phyloP scores from a whole-genome alignment of 257 asterid genomes.

The Lithospermum erythrorhizon region DNA sequence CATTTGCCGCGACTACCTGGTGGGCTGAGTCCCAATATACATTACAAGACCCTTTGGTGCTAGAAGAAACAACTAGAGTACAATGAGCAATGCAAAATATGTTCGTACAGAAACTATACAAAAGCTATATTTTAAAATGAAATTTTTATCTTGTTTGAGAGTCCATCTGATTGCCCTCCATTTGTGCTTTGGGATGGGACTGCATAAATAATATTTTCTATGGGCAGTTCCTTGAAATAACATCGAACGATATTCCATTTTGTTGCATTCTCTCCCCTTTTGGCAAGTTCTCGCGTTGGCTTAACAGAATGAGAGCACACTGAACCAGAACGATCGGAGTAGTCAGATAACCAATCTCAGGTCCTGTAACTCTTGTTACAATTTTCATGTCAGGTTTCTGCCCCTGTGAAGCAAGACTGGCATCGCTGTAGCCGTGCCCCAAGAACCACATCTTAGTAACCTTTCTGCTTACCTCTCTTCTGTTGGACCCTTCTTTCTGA shows the following conservation, averaged over 20 bases:
- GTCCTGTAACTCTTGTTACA: conserved; percentile 77
- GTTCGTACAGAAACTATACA: too few relatives aligned
- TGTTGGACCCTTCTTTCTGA: conserved; percentile 65
- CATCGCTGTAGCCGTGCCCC: conserved; percentile 62
- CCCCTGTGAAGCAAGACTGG: conserved; percentile 27
- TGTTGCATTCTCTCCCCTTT: conserved; percentile 72
- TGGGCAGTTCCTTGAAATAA: conserved; percentile 45
- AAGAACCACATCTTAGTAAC: conserved; percentile 90
- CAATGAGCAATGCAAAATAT: too few relatives aligned
- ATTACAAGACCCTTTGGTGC: too few relatives aligned
- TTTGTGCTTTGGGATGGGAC: neutral
- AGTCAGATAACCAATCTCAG: conserved; percentile 82
- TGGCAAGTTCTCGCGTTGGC: conserved; percentile 47
- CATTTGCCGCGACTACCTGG: too few relatives aligned
- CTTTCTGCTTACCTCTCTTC: conserved; percentile 78
- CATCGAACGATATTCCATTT: conserved; percentile 70
- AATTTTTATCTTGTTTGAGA: too few relatives aligned
- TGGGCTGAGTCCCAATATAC: too few relatives aligned
- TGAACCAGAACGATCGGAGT: conserved; percentile 74
- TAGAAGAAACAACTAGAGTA: too few relatives aligned
- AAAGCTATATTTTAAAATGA: too few relatives aligned
- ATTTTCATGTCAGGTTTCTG: conserved; percentile 61
- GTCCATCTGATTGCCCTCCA: too few relatives aligned
- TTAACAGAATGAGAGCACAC: conserved; percentile 54
- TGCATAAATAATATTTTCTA: neutral